A percentile compares a stretch with the other conserved stretches of the same genome.
Evolutionary conservation across 805 yeast genomes (phyloP).

Genomic region (Candida takata): DNA sequence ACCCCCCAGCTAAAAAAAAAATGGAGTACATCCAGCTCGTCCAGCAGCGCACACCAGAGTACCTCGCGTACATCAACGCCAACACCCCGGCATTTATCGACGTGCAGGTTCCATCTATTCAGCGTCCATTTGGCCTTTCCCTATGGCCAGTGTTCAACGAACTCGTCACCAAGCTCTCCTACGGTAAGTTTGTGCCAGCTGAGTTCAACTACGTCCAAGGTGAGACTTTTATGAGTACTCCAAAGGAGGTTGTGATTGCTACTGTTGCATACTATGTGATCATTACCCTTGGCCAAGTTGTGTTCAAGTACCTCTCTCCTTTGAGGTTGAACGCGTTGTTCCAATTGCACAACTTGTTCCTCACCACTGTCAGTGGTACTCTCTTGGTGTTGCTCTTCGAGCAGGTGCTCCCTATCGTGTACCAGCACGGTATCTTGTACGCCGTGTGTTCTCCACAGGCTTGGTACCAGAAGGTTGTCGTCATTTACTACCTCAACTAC

Average conservation of each 20-base stretch:
- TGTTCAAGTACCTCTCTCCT: conserved; percentile 53
- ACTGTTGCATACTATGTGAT: conserved; percentile 69
- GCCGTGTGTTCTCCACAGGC: conserved; percentile 75
- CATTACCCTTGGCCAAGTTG: conserved; percentile 77
- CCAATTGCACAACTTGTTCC: conserved; percentile 76
- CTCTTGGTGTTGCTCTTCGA: conserved; percentile 69
- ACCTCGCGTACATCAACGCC: conserved; percentile 25
- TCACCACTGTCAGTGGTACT: conserved; percentile 61
- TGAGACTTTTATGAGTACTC: conserved; percentile 60
- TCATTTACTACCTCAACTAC: conserved; percentile 85
- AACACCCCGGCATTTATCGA: conserved; percentile 37
- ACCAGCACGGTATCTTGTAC: conserved; percentile 68
- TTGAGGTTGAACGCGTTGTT: conserved; percentile 68
- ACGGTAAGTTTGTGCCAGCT: conserved; percentile 54
- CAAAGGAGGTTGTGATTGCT: conserved; percentile 48
- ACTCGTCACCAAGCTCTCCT: conserved; percentile 34
- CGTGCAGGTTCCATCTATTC: conserved; percentile 45
- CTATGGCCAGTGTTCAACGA: conserved; percentile 60
- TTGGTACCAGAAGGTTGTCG: conserved; percentile 78
- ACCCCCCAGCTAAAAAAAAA: background rate
- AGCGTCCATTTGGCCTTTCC: conserved; percentile 73
- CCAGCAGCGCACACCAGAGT: conserved; percentile 16
- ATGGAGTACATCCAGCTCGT: conserved; percentile 17
- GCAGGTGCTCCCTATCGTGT: conserved; percentile 76
- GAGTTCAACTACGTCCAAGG: conserved; percentile 63